Evolutionary conservation across 805 yeast genomes (phyloP).

Genomic region (Dipodascus geniculatus): DNA sequence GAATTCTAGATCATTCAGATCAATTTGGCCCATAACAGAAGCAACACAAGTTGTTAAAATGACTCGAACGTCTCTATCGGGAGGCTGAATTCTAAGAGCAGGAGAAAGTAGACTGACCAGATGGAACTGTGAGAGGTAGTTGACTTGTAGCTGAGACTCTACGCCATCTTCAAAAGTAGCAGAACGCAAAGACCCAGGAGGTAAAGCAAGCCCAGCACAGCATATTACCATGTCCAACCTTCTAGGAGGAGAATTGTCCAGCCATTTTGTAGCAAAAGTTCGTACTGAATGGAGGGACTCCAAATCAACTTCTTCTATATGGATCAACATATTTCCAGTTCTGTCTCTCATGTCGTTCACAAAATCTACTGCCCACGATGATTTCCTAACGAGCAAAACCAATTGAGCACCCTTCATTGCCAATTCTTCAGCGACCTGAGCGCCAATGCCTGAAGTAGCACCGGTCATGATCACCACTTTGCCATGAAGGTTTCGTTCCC

Average conservation of each 20-base stretch:
- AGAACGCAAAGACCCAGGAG: slow-evolving; percentile 53
- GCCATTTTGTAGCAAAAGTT: slow-evolving; percentile 88
- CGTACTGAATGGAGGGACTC: slow-evolving; percentile 63
- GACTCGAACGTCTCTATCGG: slow-evolving; percentile 87
- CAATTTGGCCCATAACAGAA: slow-evolving; percentile 61
- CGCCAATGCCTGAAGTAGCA: slow-evolving; percentile 91
- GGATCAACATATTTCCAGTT: slow-evolving; percentile 63
- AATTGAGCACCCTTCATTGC: slow-evolving; percentile 82
- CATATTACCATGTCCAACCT: slow-evolving; percentile 83
- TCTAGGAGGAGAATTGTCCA: slow-evolving; percentile 83
- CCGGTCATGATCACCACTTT: slow-evolving; percentile 55
- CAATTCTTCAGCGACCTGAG: slow-evolving; percentile 57
- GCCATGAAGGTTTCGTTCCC: slow-evolving; percentile 92
- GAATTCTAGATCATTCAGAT: slow-evolving; percentile 54
- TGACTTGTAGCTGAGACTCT: slow-evolving; percentile 74
- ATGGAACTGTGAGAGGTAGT: slow-evolving; percentile 74
- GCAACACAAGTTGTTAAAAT: slow-evolving; percentile 68
- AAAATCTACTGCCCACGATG: slow-evolving; percentile 67
- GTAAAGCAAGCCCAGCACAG: slow-evolving; percentile 74
- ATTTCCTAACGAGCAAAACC: slow-evolving; percentile 53
- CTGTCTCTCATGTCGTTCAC: slow-evolving; percentile 62
- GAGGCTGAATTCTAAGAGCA: slow-evolving; percentile 76
- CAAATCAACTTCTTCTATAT: slow-evolving; percentile 85
- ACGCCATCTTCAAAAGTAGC: slow-evolving; percentile 63
- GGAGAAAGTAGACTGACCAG: slow-evolving; percentile 73